phyloP scores from a whole-genome alignment of 371 early-diverging fungal genomes.

The Rhizomucor pusillus region DNA sequence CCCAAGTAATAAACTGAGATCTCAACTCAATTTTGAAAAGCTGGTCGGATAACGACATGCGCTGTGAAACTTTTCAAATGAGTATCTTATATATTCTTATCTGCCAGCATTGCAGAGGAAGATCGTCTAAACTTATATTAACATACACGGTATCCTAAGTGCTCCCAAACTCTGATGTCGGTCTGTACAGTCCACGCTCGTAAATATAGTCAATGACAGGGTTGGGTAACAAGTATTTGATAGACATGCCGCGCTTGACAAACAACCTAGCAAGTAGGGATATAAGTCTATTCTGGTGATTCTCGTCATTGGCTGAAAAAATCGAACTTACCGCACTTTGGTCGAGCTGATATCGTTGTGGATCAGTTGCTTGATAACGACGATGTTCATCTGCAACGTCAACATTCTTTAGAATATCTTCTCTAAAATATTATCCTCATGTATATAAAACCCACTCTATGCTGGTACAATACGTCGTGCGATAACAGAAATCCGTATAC shows the following conservation, averaged over 20 bases:
- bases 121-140: no score
- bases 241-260: slow-evolving; percentile 90
- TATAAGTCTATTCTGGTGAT: background rate
- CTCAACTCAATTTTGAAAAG: no score
- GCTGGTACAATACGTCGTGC: slow-evolving; percentile 87
- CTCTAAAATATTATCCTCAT: background rate
- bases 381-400: slow-evolving; percentile 70
- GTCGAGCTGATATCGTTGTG: slow-evolving; percentile 96
- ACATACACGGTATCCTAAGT: no score
- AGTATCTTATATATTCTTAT: no score
- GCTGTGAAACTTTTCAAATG: no score
- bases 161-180: slow-evolving; percentile 2
- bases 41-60: no score
- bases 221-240: slow-evolving; percentile 93
- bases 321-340: slow-evolving; percentile 70
- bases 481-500: slow-evolving; percentile 87
- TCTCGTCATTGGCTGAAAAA: background rate
- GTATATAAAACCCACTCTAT: slow-evolving; percentile 80
- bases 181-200: slow-evolving; percentile 66
- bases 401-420: background rate
- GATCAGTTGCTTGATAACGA: slow-evolving; percentile 92
- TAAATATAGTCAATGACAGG: slow-evolving; percentile 90
- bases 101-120: no score
- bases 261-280: slow-evolving; percentile 64
- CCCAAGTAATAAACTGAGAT: no score